Base-by-base conservation (phyloP, 108 stramenopile genomes). In the Skeletonema grethae region DNA sequence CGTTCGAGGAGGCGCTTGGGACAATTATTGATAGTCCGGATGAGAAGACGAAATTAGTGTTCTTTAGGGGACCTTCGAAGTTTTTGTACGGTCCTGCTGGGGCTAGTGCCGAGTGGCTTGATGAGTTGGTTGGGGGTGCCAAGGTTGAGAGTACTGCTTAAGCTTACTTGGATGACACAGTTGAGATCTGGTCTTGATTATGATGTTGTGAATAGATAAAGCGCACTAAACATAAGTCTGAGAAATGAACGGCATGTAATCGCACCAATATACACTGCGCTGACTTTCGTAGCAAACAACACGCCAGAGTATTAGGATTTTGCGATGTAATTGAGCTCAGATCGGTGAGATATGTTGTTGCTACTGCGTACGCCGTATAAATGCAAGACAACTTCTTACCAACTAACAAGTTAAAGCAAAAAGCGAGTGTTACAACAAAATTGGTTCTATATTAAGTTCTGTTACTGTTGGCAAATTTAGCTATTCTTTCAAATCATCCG, bases 1-100 rank as follows among this genome's bases (percentile, higher is more conserved):
- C 81, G 53, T 95, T 93, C 69, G 95, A 95, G 69, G 90, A 90
- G 60, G 92, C 92, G 12, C 67, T 95, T 60, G 86, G 86, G 25
- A 75, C 84, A 25, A 95, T 95, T 65, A 84, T 92, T 64, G 90
- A 93, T 10, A 73, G 89, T 13, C 48, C 43, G 25, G 88, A 76
- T 7, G 89, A 81, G 5, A 77, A 67, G 45, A 72, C 77, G 6
- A 87, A 69, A 61, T 70, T 95, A 68, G 83, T 87, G 22, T 64
- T 95, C 20, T 95, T 95, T 67, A 80, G 95, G 50, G 95, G 95
- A 20, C 80, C 76, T 10, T 77, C 88, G 25, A 86, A 90, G 70
- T 88, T 88, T 75, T 87, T 95, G 63, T 93, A 95, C 67, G 95
- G 95, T 59, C 86, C 89, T 8, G 88, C 92, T 30, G 92, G 92